Evolutionary conservation across 257 asterid species (phyloP).

Genomic region (Solanum sitiens): DNA sequence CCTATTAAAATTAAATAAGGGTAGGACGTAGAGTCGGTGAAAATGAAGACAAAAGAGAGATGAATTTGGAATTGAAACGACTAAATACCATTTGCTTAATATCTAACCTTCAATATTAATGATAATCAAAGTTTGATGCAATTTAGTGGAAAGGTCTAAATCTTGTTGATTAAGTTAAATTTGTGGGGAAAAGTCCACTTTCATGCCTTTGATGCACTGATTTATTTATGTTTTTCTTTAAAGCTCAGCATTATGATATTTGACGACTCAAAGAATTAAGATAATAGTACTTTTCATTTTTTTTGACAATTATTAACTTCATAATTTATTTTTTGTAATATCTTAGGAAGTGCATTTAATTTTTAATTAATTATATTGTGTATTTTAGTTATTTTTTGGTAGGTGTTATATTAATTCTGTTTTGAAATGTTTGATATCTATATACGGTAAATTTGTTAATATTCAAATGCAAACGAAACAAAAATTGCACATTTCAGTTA

Average conservation of each 20-base stretch:
- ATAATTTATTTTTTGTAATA: not conserved
- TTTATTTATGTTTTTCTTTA: not conserved
- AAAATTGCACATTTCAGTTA: not conserved
- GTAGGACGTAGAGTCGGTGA: no score
- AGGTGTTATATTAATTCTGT: not conserved
- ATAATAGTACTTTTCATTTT: not conserved
- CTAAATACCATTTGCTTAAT: not conserved
- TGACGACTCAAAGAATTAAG: not conserved
- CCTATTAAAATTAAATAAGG: no score
- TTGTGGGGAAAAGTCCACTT: not conserved
- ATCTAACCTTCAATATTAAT: not conserved
- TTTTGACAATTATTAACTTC: not conserved
- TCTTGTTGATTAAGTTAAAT: not conserved
- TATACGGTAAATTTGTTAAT: not conserved
- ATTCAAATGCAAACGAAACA: not conserved
- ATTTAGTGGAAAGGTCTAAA: not conserved
- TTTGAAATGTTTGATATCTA: not conserved
- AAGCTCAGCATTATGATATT: not conserved
- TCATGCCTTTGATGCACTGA: not conserved
- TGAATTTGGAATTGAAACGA: not conserved
- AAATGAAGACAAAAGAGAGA: not conserved
- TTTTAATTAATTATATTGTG: not conserved
- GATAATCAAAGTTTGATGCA: not conserved
- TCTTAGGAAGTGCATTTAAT: not conserved
- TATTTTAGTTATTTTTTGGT: not conserved